Evolutionary conservation across 345 rosid species (phyloP), one percentile per base, ranked within the genome.

Genomic region (Ailanthus altissimus): DNA sequence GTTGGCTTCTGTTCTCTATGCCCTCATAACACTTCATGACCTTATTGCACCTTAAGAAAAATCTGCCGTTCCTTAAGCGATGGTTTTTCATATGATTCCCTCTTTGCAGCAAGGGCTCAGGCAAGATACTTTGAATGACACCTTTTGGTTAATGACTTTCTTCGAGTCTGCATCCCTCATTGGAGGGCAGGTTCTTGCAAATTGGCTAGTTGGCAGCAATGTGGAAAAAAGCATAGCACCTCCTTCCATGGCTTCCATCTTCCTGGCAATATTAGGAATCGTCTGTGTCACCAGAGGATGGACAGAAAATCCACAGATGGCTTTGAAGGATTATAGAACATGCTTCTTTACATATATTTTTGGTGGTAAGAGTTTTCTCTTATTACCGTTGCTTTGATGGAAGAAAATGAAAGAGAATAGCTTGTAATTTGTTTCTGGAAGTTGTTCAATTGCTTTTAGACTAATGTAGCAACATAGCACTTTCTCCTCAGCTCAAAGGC

Each of bases 61-160:
- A 23, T 42, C 56, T 74, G 8, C 21, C 28, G 10, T 65, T 8
- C 53, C 61, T 43, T 51, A 60, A 70, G 25, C 77, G 32, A 47
- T 72, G 69, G 67, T 57, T 28, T 63, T 51, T 5, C 38, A 32
- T 58, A n/a, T 62, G 16, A 76, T 75, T 83, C 49, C 49, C 20
- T 42, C 50, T 78, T 75, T 86, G 81, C 90, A 95, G 98, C 92
- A 85, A 88, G 97, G 97, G 73, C 92, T 89, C 76, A 79, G 95
- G 70, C 92, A 89, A 80, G 97, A 92, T 68, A 77, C 83, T 70
- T 83, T 93, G 84, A 90, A 80, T 62, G 97, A 92, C 67, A 92
- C 90, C n/a, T 96, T 93, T 76, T 92, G 98, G 99, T 79, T 92
- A 67, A 93, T 96, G 98, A 89, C 88, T 58, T 90, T 92, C 73